Base-by-base conservation (phyloP, 1,284 basidiomycete genomes). In the Meira miltonrushii region DNA sequence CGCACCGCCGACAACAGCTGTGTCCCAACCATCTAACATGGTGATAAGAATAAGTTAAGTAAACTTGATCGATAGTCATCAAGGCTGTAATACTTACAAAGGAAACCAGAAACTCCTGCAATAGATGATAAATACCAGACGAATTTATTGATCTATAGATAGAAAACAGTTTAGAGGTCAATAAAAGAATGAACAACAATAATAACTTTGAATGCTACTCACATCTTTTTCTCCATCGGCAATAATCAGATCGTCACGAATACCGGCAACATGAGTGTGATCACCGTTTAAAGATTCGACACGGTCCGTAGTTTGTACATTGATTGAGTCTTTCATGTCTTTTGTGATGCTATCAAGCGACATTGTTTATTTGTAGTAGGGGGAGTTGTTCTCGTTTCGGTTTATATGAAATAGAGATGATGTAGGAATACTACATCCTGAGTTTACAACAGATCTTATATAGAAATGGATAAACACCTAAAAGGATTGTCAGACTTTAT, bases 181-280 rank as follows among this genome's bases (percentile, higher is more conserved):
- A 44, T 44, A 25, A 44, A 17, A 17, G 9, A 4, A 17, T 4
- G 43, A 4, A 25, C 8, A 17, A 44, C 8, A 4, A 44, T 17
- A 44, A 33, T 4, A 8, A 33, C 28, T n/a, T n/a, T n/a, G 62
- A 10, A 65, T 63, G 47, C 61, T 66, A 59, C 66, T 67, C 55
- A 69, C 57, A 38, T 69, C 67, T 55, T 69, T 69, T 49, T 69
- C 44, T 39, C 65, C 65, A 41, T 65, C 55, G 19, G 60, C 59
- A 19, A 69, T 54, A 5, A 55, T 37, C 15, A 17, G 37, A 48
- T 57, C 59, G 57, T 65, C 67, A 28, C 43, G 43, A 44, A 44
- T 25, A 44, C 43, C 43, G 43, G 23, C 43, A 44, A 44, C 43
- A 44, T 44, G 3, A 4, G 9, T 17, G 9, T 44, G 17, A 25